Evolutionary conservation across 2,329 filamentous ascomycete genomes (phyloP), one percentile per base, ranked within the genome.

Genomic region (Fusarium cicatricum): DNA sequence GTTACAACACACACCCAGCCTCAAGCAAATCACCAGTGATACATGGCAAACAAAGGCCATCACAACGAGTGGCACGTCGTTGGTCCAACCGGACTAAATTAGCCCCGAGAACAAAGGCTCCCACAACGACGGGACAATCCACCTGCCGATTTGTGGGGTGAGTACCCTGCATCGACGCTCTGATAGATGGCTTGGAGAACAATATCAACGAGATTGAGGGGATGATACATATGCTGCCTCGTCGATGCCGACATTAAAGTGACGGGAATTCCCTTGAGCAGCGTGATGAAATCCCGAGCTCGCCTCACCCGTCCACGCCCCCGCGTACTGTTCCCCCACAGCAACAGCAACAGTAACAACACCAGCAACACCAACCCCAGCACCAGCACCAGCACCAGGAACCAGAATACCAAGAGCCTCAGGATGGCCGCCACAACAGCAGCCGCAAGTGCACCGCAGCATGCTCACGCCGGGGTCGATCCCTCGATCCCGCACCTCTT

Each of bases 401-500:
- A 39, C 40, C 41, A 11, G 19, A 54, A 42, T 49, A 52, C 34
- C 46, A 51, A 53, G 48, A 39, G 17, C 17, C 15, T 4, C 51
- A 54, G 12, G 8, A 59, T 56, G 55, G 42, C 54, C n/a, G 31
- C 63, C 37, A 52, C 65, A 49, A 55, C 55, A 52, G 45, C 47
- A 43, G 55, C 50, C 41, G 50, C 41, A 34, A 43, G 36, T 31
- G 36, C 39, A 31, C 23, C 44, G 49, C 46, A 63, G 47, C 46
- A 63, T 40, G 40, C 40, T 45, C 11, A 32, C 12, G 29, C 14
- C 11, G 46, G 53, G 16, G 19, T 36, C 16, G 60, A 62, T 32
- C 57, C 60, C 16, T 58, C 51, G 16, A 73, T 88, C 26, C 85
- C 86, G 15, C 76, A 78, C 40, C 74, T 90, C 51, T 90, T 88